Evolutionary conservation across 306 rosid species (phyloP), one percentile per base, ranked within the genome.

Genomic region (Citrullus mucosospermus): DNA sequence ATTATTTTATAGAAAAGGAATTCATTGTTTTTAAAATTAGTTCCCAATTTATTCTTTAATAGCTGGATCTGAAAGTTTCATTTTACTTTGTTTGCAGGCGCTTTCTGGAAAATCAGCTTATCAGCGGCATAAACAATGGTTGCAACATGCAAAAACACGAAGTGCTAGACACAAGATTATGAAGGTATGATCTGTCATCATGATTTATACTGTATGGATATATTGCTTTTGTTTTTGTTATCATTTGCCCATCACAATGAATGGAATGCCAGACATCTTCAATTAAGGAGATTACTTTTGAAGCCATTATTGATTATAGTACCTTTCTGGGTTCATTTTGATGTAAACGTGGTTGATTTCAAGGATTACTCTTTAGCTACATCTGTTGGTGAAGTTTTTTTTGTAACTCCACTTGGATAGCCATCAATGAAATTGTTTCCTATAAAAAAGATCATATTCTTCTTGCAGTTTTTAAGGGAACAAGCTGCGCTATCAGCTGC

Each of bases 121-220:
- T 87, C 93, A 90, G 85, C 89, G 99, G 90, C 99, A 96, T 79
- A 92, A 92, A 86, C 96, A 90, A 82, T 96, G 99, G 99, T 80
- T 96, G 89, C 98, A 87, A 80, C 97, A 96, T 91, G 98, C 98
- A 83, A 96, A 91, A 91, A 96, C 98, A 30, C 96, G 99, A 28
- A 96, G 98, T 81, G 99, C 98, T 30, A 91, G 98, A 73, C 99
- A 96, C 88, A 96, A 96, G 87, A 96, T 96, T 82, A 92, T 96
- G 91, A 96, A 96, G 85, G 99, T 96, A 90, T 65, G 87, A 56
- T 78, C 81, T 83, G 70, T 68, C 66, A 11, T 54, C 75, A 55
- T 28, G 79, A 82, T 22, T 60, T 39, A 66, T 79, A 57, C 51
- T 13, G 3, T 53, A 8, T 62, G 18, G n/a, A 44, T 68, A 55